Evolutionary conservation across 1,284 basidiomycete species (phyloP).

Genomic region (Singerocomus rubriflavus): DNA sequence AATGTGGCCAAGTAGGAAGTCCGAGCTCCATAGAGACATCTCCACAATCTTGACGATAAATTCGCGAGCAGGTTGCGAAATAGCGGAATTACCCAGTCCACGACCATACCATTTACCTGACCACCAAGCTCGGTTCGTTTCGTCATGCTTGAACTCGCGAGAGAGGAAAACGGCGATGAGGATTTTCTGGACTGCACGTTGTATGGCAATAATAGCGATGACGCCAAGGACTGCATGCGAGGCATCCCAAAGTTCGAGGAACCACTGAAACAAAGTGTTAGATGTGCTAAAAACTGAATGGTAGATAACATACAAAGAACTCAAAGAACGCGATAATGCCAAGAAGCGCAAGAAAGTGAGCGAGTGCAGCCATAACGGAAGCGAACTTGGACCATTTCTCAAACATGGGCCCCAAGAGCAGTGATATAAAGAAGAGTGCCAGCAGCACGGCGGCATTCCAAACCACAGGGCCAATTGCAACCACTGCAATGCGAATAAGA

Average conservation of each 20-base stretch:
- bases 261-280: slow-evolving; percentile 63
- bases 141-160: slow-evolving; percentile 95
- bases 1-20: slow-evolving; percentile 82
- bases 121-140: slow-evolving; percentile 98
- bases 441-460: slow-evolving; percentile 93
- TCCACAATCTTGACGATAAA: slow-evolving; percentile 97
- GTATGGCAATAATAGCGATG: slow-evolving; percentile 83
- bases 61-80: slow-evolving; percentile 93
- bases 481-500: slow-evolving; percentile 88
- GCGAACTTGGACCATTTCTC: slow-evolving; percentile 85
- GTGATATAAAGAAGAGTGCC: slow-evolving; percentile 84
- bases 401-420: slow-evolving; percentile 91
- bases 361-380: slow-evolving; percentile 85
- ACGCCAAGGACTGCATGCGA: slow-evolving; percentile 91
- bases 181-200: slow-evolving; percentile 90
- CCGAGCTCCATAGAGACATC: slow-evolving; percentile 91
- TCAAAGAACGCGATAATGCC: slow-evolving; percentile 91
- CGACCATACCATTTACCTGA: slow-evolving; percentile 98
- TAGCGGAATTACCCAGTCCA: slow-evolving; percentile 81
- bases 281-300: slow-evolving; percentile 1
- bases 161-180: slow-evolving; percentile 91
- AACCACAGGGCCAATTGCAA: slow-evolving; percentile 91
- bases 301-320: slow-evolving; percentile 73
- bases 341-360: slow-evolving; percentile 76
- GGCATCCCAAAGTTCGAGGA: slow-evolving; percentile 95